Evolutionary conservation across 176 grass and related monocot species (phyloP), one percentile per base, ranked within the genome.

Genomic region (Puccinellia tenuiflora): DNA sequence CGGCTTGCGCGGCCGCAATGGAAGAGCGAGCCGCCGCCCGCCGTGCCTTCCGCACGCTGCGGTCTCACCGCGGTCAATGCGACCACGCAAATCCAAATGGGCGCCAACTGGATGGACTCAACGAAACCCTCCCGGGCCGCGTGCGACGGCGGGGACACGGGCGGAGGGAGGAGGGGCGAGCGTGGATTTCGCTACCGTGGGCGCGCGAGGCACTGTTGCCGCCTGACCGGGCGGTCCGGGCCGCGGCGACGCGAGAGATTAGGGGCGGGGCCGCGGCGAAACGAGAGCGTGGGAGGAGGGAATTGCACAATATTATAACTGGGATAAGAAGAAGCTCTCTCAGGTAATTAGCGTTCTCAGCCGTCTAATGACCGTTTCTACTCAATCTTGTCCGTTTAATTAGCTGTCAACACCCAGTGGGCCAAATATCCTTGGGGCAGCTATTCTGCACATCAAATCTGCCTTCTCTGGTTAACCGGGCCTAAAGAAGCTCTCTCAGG

Each of bases 161-260:
- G 15, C 25, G 22, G 45, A 15, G 18, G 46, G 66, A 21, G 7
- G 33, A 34, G 35, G 26, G 35, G 13, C 5, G 5, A 37, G 73
- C 54, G 40, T 30, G 56, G 60, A 30, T 28, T 79, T 71, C 7
- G 21, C 38, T 55, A 62, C 77, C 70, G 11, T 62, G 51, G 63
- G 83, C 87, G 82, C 71, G 87, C 28, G 25, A 34, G 15, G 21
- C 25, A 80, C 87, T 26, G 66, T 10, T 13, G 43, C 43, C 29
- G 79, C 42, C 54, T 26, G 24, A 16, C 51, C 4, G 38, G n/a
- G n/a, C n/a, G n/a, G n/a, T 0, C 13, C 16, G 73, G 59, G 14
- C 12, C 24, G n/a, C 13, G 62, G 62, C 63, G 37, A 73, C 67
- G 65, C 14, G 39, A 63, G 38, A 28, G 77, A 17, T 15, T 43